phyloP scores from a whole-genome alignment of 116 monocot genomes.

The Iris pallida region DNA sequence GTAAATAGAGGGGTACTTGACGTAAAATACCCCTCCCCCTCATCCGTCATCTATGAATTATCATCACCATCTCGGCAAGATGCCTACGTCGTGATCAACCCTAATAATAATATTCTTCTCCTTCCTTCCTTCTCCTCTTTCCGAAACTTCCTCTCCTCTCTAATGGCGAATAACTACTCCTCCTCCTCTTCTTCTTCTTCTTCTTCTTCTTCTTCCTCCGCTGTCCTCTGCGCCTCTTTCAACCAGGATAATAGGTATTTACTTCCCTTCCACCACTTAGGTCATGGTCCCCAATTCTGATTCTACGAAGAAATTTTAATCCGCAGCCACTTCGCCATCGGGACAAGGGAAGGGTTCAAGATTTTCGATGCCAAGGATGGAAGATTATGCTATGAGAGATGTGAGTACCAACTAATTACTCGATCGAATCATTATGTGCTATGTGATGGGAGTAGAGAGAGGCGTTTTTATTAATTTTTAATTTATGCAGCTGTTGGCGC shows the following conservation, averaged over 20 bases:
- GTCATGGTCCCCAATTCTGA: not conserved
- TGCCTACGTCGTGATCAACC: too few relatives aligned
- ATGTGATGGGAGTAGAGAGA: not conserved
- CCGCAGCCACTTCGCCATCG: conserved; percentile 64
- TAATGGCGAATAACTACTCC: conserved; percentile 7
- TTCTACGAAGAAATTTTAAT: not conserved
- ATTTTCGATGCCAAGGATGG: conserved; percentile 67
- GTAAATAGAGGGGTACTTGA: too few relatives aligned
- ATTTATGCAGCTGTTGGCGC: conserved; percentile 59
- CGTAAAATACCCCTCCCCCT: too few relatives aligned
- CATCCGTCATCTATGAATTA: too few relatives aligned
- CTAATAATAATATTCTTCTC: too few relatives aligned
- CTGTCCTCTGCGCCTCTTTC: conserved; percentile 79
- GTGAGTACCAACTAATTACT: conserved; percentile 23
- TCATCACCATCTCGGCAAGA: too few relatives aligned
- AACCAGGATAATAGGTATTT: conserved; percentile 85
- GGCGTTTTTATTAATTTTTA: not conserved
- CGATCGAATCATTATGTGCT: not conserved
- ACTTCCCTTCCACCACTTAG: not conserved
- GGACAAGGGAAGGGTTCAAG: conserved; percentile 78
- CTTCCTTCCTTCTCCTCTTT: too few relatives aligned
- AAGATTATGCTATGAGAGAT: conserved; percentile 55
- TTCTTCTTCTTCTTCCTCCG: conserved; percentile 8
- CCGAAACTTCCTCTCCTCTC: not conserved
- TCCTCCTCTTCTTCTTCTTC: conserved; percentile 5